phyloP scores from a whole-genome alignment of 2,329 filamentous ascomycete species.

The Calonectria ilicicola region DNA sequence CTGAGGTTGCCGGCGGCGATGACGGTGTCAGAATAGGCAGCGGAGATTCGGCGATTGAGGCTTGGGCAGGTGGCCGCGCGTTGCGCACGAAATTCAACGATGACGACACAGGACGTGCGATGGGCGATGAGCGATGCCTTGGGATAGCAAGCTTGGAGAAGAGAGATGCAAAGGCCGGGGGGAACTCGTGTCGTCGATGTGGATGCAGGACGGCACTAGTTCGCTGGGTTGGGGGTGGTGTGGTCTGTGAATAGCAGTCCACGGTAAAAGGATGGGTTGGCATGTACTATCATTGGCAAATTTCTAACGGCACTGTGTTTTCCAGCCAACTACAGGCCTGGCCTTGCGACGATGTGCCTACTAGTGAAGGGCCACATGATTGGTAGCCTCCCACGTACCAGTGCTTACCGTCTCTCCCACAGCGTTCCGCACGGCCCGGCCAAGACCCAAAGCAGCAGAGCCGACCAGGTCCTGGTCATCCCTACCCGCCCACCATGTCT shows the following conservation, averaged over 20 bases:
- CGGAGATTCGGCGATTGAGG: slow-evolving; percentile 35
- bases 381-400: slow-evolving; percentile 39
- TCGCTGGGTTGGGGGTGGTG: slow-evolving; percentile 41
- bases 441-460: slow-evolving; percentile 34
- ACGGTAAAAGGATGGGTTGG: neutral
- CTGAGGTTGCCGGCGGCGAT: slow-evolving; percentile 27
- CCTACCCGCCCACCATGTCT: slow-evolving; percentile 16
- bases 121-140: slow-evolving; percentile 24
- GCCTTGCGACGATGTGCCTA: slow-evolving; percentile 28
- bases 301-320: neutral
- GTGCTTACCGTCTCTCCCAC: slow-evolving; percentile 34
- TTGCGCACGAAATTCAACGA: slow-evolving; percentile 44
- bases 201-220: slow-evolving; percentile 41
- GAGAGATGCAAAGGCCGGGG: slow-evolving; percentile 39
- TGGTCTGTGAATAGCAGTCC: slow-evolving; percentile 30
- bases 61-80: slow-evolving; percentile 44
- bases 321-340: slow-evolving; percentile 31
- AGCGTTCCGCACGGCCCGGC: slow-evolving; percentile 32
- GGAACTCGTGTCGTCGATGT: slow-evolving; percentile 45
- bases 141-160: slow-evolving; percentile 23
- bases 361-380: slow-evolving; percentile 47
- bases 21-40: slow-evolving; percentile 34
- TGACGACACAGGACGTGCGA: slow-evolving; percentile 26
- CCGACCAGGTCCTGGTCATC: slow-evolving; percentile 24
- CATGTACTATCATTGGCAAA: slow-evolving; percentile 4